These are phyloP conservation scores for Ustulina deusta DNA, from an alignment of 2,329 filamentous ascomycete genomes.

Conservation along the genomic window DNA sequence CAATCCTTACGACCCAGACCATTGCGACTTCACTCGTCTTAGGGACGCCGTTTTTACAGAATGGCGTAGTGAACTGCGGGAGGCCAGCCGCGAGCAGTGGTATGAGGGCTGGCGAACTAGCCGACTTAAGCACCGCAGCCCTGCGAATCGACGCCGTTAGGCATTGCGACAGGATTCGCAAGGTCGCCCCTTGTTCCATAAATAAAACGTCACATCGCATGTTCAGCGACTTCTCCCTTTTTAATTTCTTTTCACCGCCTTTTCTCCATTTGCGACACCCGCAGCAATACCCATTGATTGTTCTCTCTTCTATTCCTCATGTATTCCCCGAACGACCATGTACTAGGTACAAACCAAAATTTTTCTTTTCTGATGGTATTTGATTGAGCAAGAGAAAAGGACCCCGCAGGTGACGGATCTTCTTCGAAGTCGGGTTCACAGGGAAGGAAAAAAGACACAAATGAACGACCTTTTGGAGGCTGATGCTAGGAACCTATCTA, in stretches of 20 bases:
- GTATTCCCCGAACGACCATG: slow-evolving; percentile 40
- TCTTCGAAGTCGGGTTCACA: slow-evolving; percentile 35
- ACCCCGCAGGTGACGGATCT: slow-evolving; percentile 43
- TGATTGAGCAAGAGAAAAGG: slow-evolving; percentile 41
- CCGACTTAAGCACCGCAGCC: slow-evolving; percentile 68
- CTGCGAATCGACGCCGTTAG: slow-evolving; percentile 54
- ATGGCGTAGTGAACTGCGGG: slow-evolving; percentile 90
- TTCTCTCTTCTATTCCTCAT: slow-evolving; percentile 41
- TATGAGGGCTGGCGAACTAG: slow-evolving; percentile 94
- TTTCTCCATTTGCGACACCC: slow-evolving; percentile 41
- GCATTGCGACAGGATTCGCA: slow-evolving; percentile 42
- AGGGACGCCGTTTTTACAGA: slow-evolving; percentile 94
- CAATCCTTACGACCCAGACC: slow-evolving; percentile 88
- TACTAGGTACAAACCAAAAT: slow-evolving; percentile 37
- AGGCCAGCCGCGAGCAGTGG: slow-evolving; percentile 91
- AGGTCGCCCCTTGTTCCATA: slow-evolving; percentile 33
- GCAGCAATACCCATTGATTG: slow-evolving; percentile 45
- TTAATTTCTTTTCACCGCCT: slow-evolving; percentile 23
- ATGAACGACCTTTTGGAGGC: slow-evolving; percentile 37
- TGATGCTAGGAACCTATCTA: slow-evolving; percentile 33
- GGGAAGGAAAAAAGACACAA: slow-evolving; percentile 33
- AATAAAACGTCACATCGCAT: slow-evolving; percentile 41
- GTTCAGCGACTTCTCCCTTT: slow-evolving; percentile 40
- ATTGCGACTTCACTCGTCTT: slow-evolving; percentile 93
- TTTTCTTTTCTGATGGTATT: slow-evolving; percentile 40